These are phyloP conservation scores for Cardiospermum halicacabum DNA, from an alignment of 345 rosid genomes.

Conservation along the genomic window DNA sequence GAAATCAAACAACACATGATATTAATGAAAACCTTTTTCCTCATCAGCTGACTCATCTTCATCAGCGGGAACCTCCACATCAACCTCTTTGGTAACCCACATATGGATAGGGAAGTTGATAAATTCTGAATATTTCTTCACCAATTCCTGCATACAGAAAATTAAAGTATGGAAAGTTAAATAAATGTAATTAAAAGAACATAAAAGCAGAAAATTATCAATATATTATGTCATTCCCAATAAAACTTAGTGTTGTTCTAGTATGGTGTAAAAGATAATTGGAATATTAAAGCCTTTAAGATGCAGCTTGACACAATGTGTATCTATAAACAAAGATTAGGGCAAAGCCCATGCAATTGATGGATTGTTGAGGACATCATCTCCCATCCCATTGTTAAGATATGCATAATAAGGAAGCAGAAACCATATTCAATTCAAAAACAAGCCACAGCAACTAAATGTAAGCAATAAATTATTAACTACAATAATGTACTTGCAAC, in stretches of 20 bases:
- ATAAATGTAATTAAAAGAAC: conserved; percentile 6
- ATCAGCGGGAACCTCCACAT: conserved; percentile 81
- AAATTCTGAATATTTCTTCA: conserved; percentile 95
- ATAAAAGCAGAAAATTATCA: neutral
- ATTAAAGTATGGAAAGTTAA: neutral
- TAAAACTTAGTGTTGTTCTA: no score
- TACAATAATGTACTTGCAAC: neutral
- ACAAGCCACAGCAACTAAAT: neutral
- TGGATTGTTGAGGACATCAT: neutral
- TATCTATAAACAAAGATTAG: neutral
- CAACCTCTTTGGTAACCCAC: conserved; percentile 96
- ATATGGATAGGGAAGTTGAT: conserved; percentile 88
- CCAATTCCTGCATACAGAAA: conserved; percentile 68
- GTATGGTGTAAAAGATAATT: no score
- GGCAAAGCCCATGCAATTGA: neutral
- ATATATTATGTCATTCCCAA: no score
- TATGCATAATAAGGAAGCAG: neutral
- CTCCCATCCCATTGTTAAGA: neutral
- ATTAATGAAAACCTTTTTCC: conserved; percentile 47
- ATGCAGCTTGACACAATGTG: neutral
- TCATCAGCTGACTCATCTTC: conserved; percentile 85
- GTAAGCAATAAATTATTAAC: neutral
- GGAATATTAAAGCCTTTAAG: neutral
- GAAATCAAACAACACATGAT: neutral
- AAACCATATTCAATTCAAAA: neutral